Evolutionary conservation across 2,329 filamentous ascomycete genomes (phyloP).

Genomic region (Didymellaceae sp.): DNA sequence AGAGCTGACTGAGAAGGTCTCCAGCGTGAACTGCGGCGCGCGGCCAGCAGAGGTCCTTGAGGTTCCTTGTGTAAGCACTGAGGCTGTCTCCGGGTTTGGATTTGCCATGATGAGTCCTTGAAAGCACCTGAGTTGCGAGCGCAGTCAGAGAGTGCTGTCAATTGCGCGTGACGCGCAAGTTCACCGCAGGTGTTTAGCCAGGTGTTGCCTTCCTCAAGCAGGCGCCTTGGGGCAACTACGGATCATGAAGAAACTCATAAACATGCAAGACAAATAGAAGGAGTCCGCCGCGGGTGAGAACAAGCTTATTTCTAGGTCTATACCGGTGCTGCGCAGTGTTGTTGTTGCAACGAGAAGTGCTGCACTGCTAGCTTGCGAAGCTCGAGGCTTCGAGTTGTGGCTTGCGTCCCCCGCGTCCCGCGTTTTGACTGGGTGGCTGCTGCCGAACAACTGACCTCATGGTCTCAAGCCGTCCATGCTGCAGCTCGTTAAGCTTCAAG

Average conservation of each 20-base stretch:
- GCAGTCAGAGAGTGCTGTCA: slow-evolving; percentile 1
- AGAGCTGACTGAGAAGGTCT: slow-evolving; percentile 64
- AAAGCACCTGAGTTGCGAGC: not conserved
- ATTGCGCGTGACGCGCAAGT: slow-evolving; percentile 12
- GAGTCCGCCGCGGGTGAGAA: not conserved
- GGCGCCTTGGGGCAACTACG: slow-evolving; percentile 21
- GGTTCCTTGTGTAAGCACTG: slow-evolving; percentile 49
- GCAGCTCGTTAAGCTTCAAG: slow-evolving; percentile 2
- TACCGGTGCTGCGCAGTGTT: not conserved
- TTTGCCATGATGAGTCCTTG: slow-evolving; percentile 34
- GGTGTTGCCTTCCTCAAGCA: slow-evolving; percentile 22
- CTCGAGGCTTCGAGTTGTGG: slow-evolving; percentile 11
- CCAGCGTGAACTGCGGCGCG: slow-evolving; percentile 83
- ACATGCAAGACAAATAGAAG: not conserved
- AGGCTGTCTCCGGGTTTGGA: slow-evolving; percentile 50
- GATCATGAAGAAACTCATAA: slow-evolving; percentile 15
- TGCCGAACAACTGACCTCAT: slow-evolving; percentile 18
- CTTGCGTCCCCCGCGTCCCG: slow-evolving; percentile 18
- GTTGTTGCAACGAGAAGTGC: not conserved
- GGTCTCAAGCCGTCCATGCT: slow-evolving; percentile 4
- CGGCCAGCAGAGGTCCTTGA: slow-evolving; percentile 55
- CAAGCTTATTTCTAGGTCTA: not conserved
- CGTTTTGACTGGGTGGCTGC: slow-evolving; percentile 7
- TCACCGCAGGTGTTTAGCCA: slow-evolving; percentile 21
- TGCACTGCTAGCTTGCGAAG: slow-evolving; percentile 8